These are phyloP conservation scores for Lichtheimia ramosa DNA, from an alignment of 371 early-diverging fungal species.

Conservation along the genomic window DNA sequence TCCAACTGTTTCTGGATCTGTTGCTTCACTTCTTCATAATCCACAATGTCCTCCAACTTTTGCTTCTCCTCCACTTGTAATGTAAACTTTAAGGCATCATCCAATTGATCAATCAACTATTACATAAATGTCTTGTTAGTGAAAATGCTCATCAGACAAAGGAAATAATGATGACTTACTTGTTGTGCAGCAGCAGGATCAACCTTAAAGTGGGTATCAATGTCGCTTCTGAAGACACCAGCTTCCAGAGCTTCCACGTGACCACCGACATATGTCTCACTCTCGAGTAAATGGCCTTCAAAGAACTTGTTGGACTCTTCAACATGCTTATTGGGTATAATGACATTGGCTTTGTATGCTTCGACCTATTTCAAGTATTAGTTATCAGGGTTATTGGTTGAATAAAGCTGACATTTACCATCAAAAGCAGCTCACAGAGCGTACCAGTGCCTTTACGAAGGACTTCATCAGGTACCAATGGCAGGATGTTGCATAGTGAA, in stretches of 20 bases:
- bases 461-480: conserved; percentile 96
- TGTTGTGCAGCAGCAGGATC: conserved; percentile 75
- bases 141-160: neutral
- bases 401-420: conserved; percentile 61
- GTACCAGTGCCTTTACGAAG: conserved; percentile 98
- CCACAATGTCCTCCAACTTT: conserved; percentile 65
- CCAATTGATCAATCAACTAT: conserved; percentile 87
- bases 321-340: conserved; percentile 96
- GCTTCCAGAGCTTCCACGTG: conserved; percentile 99
- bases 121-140: conserved; percentile 2
- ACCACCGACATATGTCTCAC: conserved; percentile 98
- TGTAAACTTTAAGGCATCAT: conserved; percentile 88
- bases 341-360: conserved; percentile 88
- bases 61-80: conserved; percentile 82
- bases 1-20: conserved; percentile 49
- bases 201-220: conserved; percentile 87
- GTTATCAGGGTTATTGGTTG: neutral
- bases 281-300: conserved; percentile 92
- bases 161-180: conserved; percentile 29
- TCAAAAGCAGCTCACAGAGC: conserved; percentile 96
- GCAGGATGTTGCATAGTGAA: conserved; percentile 99
- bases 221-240: conserved; percentile 98
- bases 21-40: conserved; percentile 74
- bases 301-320: conserved; percentile 77
- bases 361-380: conserved; percentile 63